Conservation (phyloP, 2,329 filamentous ascomycete genomes). For the Endothia cerciana region DNA sequence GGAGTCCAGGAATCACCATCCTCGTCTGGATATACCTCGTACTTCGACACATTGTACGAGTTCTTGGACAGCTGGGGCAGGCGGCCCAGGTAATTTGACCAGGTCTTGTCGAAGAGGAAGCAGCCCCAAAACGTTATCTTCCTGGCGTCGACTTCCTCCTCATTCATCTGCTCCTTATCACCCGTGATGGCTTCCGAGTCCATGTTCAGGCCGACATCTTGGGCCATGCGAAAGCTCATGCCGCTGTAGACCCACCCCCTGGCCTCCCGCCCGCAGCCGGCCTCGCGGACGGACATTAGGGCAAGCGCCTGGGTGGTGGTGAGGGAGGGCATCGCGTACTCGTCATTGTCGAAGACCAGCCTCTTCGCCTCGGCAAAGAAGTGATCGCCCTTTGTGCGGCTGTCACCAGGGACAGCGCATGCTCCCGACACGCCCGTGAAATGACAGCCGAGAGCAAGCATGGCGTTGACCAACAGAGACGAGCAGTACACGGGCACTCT, state of each 20-base stretch:
- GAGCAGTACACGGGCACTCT: slow-evolving; percentile 79
- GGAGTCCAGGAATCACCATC: slow-evolving; percentile 86
- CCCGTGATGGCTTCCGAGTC: slow-evolving; percentile 70
- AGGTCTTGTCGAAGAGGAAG: slow-evolving; percentile 98
- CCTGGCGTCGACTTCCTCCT: slow-evolving; percentile 86
- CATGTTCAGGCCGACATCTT: slow-evolving; percentile 89
- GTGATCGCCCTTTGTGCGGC: slow-evolving; percentile 87
- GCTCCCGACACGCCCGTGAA: slow-evolving; percentile 80
- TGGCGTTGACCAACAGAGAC: slow-evolving; percentile 86
- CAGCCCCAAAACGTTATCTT: slow-evolving; percentile 97
- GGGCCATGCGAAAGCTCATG: slow-evolving; percentile 98
- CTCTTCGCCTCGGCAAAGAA: slow-evolving; percentile 95
- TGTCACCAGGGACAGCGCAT: slow-evolving; percentile 72
- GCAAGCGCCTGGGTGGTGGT: slow-evolving; percentile 93
- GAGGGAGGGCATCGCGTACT: slow-evolving; percentile 86
- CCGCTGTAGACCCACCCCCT: slow-evolving; percentile 99
- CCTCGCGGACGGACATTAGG: slow-evolving; percentile 94
- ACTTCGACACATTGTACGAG: slow-evolving; percentile 82
- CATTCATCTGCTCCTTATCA: slow-evolving; percentile 64
- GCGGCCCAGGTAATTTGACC: slow-evolving; percentile 95
- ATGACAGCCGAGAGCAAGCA: slow-evolving; percentile 90
- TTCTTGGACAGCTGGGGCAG: slow-evolving; percentile 82
- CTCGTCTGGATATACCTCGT: slow-evolving; percentile 88
- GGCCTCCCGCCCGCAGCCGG: slow-evolving; percentile 89
- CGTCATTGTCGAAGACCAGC: slow-evolving; percentile 86